phyloP scores from a whole-genome alignment of 179 eudicot genomes.

The Vitellaria paradoxa region DNA sequence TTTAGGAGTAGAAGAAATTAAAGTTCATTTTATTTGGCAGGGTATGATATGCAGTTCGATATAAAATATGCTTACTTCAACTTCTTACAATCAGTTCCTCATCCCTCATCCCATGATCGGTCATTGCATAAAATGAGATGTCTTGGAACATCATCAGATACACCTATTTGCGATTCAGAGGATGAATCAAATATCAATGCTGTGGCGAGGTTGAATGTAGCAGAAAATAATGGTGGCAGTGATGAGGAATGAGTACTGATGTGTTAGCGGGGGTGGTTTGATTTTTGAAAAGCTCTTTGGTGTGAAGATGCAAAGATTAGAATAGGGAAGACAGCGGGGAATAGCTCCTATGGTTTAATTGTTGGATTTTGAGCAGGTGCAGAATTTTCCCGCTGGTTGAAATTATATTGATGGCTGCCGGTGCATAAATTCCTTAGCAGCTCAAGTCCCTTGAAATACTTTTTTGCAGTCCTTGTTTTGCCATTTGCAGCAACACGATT shows the following conservation, averaged over 20 bases:
- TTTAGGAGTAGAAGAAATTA: constrained; percentile 9
- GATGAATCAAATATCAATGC: constrained; percentile 5
- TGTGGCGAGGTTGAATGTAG: background rate
- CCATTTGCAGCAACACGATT: too few species aligned
- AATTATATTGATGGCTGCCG: background rate
- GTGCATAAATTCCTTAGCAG: background rate
- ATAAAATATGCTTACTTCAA: constrained; percentile 93
- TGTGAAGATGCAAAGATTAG: background rate
- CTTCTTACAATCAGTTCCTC: constrained; percentile 67
- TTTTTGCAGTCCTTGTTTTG: too few species aligned
- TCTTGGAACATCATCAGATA: constrained; percentile 11
- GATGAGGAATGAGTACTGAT: constrained; percentile 3
- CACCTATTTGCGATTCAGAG: constrained; percentile 6
- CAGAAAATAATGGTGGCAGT: background rate
- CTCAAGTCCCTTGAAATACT: background rate
- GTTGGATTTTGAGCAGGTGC: background rate
- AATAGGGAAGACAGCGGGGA: background rate
- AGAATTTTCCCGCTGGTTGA: background rate
- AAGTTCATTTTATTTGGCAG: constrained; percentile 37
- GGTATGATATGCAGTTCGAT: constrained; percentile 98
- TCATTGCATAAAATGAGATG: background rate
- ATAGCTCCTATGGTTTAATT: background rate
- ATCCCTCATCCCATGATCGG: constrained; percentile 11
- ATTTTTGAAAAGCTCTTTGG: background rate
- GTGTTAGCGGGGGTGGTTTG: background rate